Evolutionary conservation across 192 early-diverging fungal species (phyloP), one percentile per base, ranked within the genome.

Genomic region (Coemansia sp.): DNA sequence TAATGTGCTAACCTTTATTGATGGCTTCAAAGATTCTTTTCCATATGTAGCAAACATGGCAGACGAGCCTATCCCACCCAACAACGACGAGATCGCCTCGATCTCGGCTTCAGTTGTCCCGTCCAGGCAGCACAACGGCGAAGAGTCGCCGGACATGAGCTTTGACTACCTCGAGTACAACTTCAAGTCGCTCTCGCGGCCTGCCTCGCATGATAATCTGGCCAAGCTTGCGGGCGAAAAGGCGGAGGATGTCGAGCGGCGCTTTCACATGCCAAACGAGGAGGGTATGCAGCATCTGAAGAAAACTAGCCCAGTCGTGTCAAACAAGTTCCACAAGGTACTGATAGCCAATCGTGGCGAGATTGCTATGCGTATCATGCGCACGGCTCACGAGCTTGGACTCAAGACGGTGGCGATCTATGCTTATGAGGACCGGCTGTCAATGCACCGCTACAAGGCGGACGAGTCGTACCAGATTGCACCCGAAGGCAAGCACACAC

Each of bases 391-490:
- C 75, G 93, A 96, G 84, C 85, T 97, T 39, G 91, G 95, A 62
- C 88, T 97, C 87, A 88, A 87, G 68, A 91, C 95, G 54, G 88
- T 97, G 11, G 92, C 92, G 39, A 84, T 97, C 63, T 99, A 91
- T 79, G 91, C 92, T 5, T 86, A 94, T 75, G 95, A 96, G 77
- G 96, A 98, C 84, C 81, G 94, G 63, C 85, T 96, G 48, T 87
- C 85, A 13, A 95, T 95, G 93, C 95, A 97, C 80, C 88, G 94
- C 36, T 94, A 95, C 85, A 94, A 94, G 90, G 95, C 97, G 11
- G 94, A 97, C 78, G 94, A 98, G 81, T 90, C 94, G 5, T 98
- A 92, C 87, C 95, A 96, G 86, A 95, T 98, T 77, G 97, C 90
- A 12, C 79, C 88, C 68, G 87, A 85, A 55, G 92, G 90, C 65